Conservation (phyloP, 352 stramenopile species). For the Phytophthora agathidicida region DNA sequence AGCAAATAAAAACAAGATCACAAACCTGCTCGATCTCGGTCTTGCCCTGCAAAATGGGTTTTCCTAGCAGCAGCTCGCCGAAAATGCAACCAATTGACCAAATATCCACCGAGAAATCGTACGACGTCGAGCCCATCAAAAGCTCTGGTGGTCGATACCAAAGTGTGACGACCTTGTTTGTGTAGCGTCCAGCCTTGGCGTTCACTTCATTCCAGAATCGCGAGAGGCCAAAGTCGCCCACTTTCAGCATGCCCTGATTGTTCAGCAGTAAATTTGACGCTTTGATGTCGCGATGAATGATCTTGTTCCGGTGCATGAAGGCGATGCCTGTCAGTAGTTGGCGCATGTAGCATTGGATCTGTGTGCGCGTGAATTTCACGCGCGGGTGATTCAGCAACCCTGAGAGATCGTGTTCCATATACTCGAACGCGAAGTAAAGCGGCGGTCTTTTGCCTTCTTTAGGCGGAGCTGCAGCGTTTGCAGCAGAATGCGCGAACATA, state of each 20-base stretch:
- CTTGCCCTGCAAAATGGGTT: slow-evolving; percentile 83
- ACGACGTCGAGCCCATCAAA: slow-evolving; percentile 91
- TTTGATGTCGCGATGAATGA: slow-evolving; percentile 89
- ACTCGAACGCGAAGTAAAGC: slow-evolving; percentile 90
- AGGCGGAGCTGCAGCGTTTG: slow-evolving; percentile 48
- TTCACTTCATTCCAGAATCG: slow-evolving; percentile 89
- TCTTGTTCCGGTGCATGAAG: slow-evolving; percentile 91
- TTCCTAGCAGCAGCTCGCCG: slow-evolving; percentile 76
- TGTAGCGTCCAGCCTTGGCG: slow-evolving; percentile 85
- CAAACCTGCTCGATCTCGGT: slow-evolving; percentile 84
- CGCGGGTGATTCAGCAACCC: slow-evolving; percentile 83
- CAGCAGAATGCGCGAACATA: slow-evolving; percentile 7
- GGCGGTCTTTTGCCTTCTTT: slow-evolving; percentile 85
- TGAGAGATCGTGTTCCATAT: slow-evolving; percentile 87
- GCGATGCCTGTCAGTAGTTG: slow-evolving; percentile 81
- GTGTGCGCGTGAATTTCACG: slow-evolving; percentile 83
- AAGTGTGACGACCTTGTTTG: slow-evolving; percentile 96
- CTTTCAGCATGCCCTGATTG: slow-evolving; percentile 86
- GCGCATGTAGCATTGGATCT: slow-evolving; percentile 91
- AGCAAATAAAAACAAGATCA: neutral
- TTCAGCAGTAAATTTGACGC: slow-evolving; percentile 87
- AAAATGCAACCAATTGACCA: slow-evolving; percentile 94
- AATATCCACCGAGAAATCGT: slow-evolving; percentile 94
- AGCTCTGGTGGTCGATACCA: slow-evolving; percentile 96
- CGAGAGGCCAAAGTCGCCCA: slow-evolving; percentile 84